A percentile compares a stretch with the other conserved stretches of the same genome.
Conservation (phyloP, 768 basidiomycete species). For the Leccinum imitatum region DNA sequence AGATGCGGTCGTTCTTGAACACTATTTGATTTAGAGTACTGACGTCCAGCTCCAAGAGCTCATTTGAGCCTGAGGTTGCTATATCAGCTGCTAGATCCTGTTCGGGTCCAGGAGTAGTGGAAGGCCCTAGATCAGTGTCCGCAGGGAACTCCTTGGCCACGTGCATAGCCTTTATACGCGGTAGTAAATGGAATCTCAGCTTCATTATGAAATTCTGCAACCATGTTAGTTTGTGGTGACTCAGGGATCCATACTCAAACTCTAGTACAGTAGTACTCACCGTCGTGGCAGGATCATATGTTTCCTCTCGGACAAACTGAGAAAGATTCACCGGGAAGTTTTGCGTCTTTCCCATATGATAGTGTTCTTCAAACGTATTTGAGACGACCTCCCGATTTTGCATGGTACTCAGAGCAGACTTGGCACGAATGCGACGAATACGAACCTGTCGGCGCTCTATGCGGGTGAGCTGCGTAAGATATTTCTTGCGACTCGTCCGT, state of each 20-base stretch:
- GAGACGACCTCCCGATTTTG: background rate
- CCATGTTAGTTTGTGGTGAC: background rate
- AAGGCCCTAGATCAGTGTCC: background rate
- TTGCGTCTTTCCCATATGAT: background rate
- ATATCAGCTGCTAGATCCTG: background rate
- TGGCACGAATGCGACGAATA: background rate
- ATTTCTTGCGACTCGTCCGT: background rate
- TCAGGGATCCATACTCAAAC: background rate
- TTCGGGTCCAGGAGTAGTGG: background rate
- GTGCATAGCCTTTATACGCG: background rate
- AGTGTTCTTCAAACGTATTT: background rate
- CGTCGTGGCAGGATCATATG: background rate
- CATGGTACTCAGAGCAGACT: background rate
- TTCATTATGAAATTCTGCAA: background rate
- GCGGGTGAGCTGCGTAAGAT: background rate
- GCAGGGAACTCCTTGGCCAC: background rate
- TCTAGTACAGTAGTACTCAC: background rate
- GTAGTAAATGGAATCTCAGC: background rate
- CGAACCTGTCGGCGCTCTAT: background rate
- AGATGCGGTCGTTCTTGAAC: no score
- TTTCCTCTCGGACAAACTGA: background rate
- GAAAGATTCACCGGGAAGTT: background rate
- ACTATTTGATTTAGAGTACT: background rate
- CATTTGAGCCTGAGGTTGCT: background rate
- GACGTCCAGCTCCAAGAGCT: background rate